Percentiles rank a stretch among this genome's conserved stretches.
Evolutionary conservation across 2,329 filamentous ascomycete species (phyloP).

Genomic region (Hypoxylon rubiginosum): DNA sequence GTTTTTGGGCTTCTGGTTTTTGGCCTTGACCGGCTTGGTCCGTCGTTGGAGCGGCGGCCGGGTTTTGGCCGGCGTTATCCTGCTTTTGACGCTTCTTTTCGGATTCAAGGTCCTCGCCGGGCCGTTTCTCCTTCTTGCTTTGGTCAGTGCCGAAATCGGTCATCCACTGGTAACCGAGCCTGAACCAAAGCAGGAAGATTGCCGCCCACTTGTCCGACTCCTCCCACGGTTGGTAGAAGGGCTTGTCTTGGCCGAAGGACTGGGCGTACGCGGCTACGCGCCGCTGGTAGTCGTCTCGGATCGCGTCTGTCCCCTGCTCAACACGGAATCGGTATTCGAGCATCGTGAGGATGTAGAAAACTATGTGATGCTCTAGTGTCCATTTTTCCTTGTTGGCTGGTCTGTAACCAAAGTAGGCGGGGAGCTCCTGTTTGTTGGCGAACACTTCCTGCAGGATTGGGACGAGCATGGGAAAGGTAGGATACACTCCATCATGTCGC

Average conservation of each 20-base stretch:
- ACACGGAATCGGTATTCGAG: conserved; percentile 17
- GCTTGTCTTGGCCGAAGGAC: background rate
- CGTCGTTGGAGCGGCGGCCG: too few relatives aligned
- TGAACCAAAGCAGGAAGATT: conserved; percentile 25
- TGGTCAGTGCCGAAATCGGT: too few relatives aligned
- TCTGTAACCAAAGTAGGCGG: background rate
- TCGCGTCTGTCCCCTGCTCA: background rate
- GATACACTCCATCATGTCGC: too few relatives aligned
- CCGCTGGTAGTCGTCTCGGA: conserved; percentile 9
- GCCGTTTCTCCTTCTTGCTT: background rate
- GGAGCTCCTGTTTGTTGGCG: background rate
- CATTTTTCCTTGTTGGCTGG: background rate
- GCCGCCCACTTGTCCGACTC: conserved; percentile 28
- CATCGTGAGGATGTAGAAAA: conserved; percentile 23
- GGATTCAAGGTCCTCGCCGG: background rate
- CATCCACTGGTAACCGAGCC: conserved; percentile 15
- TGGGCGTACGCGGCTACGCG: conserved; percentile 3
- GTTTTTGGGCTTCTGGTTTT: too few relatives aligned
- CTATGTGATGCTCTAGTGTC: background rate
- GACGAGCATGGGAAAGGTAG: background rate
- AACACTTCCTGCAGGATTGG: background rate
- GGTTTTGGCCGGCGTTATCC: too few relatives aligned
- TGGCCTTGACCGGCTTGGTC: too few relatives aligned
- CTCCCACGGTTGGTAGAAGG: conserved; percentile 26
- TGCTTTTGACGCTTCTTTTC: background rate